Evolutionary conservation across 2,329 filamentous ascomycete genomes (phyloP).

Genomic region (Verticillium tricorpus): DNA sequence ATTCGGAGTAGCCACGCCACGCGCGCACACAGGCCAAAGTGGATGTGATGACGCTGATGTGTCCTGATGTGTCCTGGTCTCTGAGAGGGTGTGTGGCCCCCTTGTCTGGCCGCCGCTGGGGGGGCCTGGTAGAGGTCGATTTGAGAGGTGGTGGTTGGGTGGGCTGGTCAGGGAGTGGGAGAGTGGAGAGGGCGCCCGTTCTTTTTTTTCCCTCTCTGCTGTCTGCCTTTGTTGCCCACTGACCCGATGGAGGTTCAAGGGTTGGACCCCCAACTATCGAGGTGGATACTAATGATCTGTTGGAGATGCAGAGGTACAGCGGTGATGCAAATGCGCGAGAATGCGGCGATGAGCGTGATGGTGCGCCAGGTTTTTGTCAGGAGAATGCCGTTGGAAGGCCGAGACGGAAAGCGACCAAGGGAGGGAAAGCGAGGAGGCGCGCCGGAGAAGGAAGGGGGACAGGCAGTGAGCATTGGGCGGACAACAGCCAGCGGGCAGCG

Average conservation of each 20-base stretch:
- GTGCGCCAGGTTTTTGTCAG: too few species aligned
- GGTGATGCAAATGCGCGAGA: background rate
- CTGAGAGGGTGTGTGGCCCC: background rate
- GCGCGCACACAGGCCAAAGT: background rate
- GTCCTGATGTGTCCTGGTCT: background rate
- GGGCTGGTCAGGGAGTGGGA: background rate
- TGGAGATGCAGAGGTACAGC: background rate
- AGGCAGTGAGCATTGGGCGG: background rate
- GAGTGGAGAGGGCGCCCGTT: background rate
- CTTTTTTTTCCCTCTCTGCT: background rate
- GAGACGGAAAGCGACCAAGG: background rate
- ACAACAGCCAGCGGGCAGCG: background rate
- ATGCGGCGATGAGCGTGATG: background rate
- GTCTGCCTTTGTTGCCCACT: background rate
- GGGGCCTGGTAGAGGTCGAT: background rate
- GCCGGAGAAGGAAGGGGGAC: background rate
- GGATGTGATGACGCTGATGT: slow-evolving; percentile 1
- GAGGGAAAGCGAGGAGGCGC: background rate
- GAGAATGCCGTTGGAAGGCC: background rate
- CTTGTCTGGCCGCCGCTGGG: background rate
- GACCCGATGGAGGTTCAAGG: background rate
- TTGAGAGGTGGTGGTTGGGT: background rate
- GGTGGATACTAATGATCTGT: background rate
- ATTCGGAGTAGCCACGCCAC: background rate
- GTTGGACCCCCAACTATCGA: background rate